These are phyloP conservation scores for Linanthus parryae DNA, from an alignment of 148 eudicot species.

Conservation along the genomic window DNA sequence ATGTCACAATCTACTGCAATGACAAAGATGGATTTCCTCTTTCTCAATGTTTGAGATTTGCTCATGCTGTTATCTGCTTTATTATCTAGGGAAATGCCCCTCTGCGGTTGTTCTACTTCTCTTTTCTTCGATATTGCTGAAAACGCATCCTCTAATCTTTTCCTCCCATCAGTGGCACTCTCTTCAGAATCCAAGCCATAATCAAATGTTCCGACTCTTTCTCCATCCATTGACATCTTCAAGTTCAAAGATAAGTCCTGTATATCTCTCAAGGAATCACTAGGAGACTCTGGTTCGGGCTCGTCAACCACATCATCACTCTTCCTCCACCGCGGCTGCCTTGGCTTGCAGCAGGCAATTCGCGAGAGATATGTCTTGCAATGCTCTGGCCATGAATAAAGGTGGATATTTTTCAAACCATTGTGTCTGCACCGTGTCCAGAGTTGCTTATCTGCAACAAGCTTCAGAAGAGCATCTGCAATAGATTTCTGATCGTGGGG, in stretches of 20 bases:
- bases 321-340: slow-evolving; percentile 80
- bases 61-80: slow-evolving; percentile 35
- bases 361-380: slow-evolving; percentile 73
- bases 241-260: slow-evolving; percentile 74
- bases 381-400: slow-evolving; percentile 88
- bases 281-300: slow-evolving; percentile 62
- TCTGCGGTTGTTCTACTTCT: slow-evolving; percentile 22
- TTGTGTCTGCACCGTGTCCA: slow-evolving; percentile 78
- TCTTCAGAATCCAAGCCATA: slow-evolving; percentile 28
- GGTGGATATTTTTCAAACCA: slow-evolving; percentile 85
- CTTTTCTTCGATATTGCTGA: slow-evolving; percentile 56
- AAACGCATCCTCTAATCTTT: slow-evolving; percentile 53
- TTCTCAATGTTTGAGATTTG: slow-evolving; percentile 57
- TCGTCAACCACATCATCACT: slow-evolving; percentile 45
- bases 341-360: slow-evolving; percentile 66
- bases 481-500: slow-evolving; percentile 85
- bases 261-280: slow-evolving; percentile 82
- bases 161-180: slow-evolving; percentile 20
- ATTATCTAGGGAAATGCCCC: slow-evolving; percentile 31
- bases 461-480: slow-evolving; percentile 79
- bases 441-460: slow-evolving; percentile 79
- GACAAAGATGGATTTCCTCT: slow-evolving; percentile 52
- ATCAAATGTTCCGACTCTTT: slow-evolving; percentile 39
- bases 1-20: slow-evolving; percentile 59
- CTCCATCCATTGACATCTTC: slow-evolving; percentile 78